A percentile compares a stretch with the other conserved stretches of the same genome.
Evolutionary conservation across 2,329 filamentous ascomycete species (phyloP).

Genomic region (Sphaerulina populicola): DNA sequence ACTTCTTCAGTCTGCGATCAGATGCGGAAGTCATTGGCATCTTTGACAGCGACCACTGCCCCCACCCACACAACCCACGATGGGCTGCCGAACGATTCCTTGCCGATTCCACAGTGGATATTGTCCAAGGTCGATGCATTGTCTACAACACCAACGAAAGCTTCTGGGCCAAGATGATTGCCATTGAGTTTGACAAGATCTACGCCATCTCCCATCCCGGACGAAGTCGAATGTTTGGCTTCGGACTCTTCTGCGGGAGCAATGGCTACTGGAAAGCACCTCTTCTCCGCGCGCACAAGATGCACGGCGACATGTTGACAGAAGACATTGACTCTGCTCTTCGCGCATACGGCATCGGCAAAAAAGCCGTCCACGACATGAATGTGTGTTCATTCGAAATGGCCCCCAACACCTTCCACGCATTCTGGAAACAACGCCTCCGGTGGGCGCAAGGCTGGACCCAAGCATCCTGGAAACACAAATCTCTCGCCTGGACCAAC

Average conservation of each 20-base stretch:
- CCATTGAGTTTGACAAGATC: constrained; percentile 47
- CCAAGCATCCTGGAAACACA: constrained; percentile 41
- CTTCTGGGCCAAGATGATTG: constrained; percentile 42
- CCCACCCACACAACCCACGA: constrained; percentile 42
- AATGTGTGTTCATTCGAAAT: constrained; percentile 45
- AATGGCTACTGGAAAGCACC: constrained; percentile 45
- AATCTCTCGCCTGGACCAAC: constrained; percentile 38
- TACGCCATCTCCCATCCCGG: constrained; percentile 46
- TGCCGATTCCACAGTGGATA: constrained; percentile 37
- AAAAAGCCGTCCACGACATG: constrained; percentile 42
- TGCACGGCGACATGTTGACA: constrained; percentile 45
- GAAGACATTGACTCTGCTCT: constrained; percentile 46
- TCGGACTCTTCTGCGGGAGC: constrained; percentile 44
- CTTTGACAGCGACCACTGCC: constrained; percentile 46
- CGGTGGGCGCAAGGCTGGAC: constrained; percentile 46
- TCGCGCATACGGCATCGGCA: constrained; percentile 39
- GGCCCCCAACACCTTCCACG: constrained; percentile 38
- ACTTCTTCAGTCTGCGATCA: constrained; percentile 40
- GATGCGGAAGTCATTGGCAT: constrained; percentile 42
- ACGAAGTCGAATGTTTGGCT: constrained; percentile 41
- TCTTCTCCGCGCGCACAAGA: constrained; percentile 40
- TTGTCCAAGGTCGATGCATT: constrained; percentile 45
- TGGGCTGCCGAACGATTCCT: constrained; percentile 45
- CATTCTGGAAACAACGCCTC: constrained; percentile 46
- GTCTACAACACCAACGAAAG: constrained; percentile 42